phyloP scores from a whole-genome alignment of 1,139 yeast genomes.

The Scheffersomyces insectosa region DNA sequence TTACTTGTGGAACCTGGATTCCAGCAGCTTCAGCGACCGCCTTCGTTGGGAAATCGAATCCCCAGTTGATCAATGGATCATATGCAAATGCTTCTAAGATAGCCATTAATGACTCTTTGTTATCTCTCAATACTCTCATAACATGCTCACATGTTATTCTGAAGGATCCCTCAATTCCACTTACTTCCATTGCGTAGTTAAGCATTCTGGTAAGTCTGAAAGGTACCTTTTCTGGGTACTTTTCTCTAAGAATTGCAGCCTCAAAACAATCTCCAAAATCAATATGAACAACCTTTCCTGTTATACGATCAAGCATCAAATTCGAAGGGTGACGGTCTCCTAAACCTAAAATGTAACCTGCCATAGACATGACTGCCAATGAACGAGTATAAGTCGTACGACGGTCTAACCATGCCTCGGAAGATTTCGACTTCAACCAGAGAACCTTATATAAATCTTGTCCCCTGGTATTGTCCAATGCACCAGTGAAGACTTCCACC shows the following conservation, averaged over 20 bases:
- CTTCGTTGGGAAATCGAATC: constrained; percentile 87
- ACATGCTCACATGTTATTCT: constrained; percentile 97
- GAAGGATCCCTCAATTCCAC: constrained; percentile 97
- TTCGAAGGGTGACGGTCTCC: constrained; percentile 99
- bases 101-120: constrained; percentile 96
- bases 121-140: constrained; percentile 89
- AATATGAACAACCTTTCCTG: constrained; percentile 95
- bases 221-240: constrained; percentile 97
- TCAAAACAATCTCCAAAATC: constrained; percentile 99
- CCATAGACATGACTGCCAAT: constrained; percentile 98
- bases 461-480: constrained; percentile 92
- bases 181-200: constrained; percentile 97
- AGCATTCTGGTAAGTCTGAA: constrained; percentile 96
- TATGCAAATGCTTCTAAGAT: constrained; percentile 97
- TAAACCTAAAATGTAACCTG: constrained; percentile 90
- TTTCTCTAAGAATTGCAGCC: constrained; percentile 94
- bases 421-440: constrained; percentile 94
- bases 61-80: constrained; percentile 99
- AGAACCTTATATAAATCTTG: constrained; percentile 93
- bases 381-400: constrained; percentile 96
- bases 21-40: constrained; percentile 76
- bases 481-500: constrained; percentile 95
- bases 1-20: constrained; percentile 61
- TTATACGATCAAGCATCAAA: constrained; percentile 87
- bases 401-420: constrained; percentile 97